Conservation (phyloP, 2,329 filamentous ascomycete genomes). For the Trichophyton mentagrophytes region DNA sequence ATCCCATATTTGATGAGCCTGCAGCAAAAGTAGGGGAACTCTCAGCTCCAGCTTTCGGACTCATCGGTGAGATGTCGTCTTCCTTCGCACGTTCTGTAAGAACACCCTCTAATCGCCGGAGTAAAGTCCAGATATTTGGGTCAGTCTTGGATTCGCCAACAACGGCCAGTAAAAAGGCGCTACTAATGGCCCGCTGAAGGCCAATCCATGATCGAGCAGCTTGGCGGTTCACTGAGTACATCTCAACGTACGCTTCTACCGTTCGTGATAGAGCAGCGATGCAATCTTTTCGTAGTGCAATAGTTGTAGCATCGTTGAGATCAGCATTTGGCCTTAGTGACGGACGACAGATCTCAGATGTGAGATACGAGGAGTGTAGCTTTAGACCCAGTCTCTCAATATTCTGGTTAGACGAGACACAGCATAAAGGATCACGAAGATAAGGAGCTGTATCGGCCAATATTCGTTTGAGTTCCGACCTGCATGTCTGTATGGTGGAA, state of each 20-base stretch:
- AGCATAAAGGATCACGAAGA: constrained; percentile 40
- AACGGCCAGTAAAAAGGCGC: constrained; percentile 36
- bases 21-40: background rate
- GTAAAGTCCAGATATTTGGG: constrained; percentile 27
- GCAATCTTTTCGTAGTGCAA: constrained; percentile 40
- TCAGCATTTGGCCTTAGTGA: constrained; percentile 43
- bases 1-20: constrained; percentile 17
- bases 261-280: constrained; percentile 43
- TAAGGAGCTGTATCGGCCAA: constrained; percentile 47
- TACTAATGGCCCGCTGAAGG: constrained; percentile 36
- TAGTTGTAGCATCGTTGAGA: constrained; percentile 27
- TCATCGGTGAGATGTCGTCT: constrained; percentile 21
- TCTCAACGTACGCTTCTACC: constrained; percentile 48
- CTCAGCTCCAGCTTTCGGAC: constrained; percentile 8
- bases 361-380: constrained; percentile 49
- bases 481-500: constrained; percentile 43
- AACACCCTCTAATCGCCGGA: constrained; percentile 33
- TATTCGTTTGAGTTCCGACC: constrained; percentile 44
- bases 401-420: constrained; percentile 35
- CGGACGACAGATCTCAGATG: constrained; percentile 49
- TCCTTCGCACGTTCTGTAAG: constrained; percentile 31
- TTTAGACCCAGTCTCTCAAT: constrained; percentile 49
- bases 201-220: constrained; percentile 37
- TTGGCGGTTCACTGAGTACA: constrained; percentile 33
- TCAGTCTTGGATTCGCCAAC: constrained; percentile 34